These are phyloP conservation scores for Neofusicoccum laricinum DNA, from an alignment of 2,329 filamentous ascomycete genomes.

Conservation along the genomic window DNA sequence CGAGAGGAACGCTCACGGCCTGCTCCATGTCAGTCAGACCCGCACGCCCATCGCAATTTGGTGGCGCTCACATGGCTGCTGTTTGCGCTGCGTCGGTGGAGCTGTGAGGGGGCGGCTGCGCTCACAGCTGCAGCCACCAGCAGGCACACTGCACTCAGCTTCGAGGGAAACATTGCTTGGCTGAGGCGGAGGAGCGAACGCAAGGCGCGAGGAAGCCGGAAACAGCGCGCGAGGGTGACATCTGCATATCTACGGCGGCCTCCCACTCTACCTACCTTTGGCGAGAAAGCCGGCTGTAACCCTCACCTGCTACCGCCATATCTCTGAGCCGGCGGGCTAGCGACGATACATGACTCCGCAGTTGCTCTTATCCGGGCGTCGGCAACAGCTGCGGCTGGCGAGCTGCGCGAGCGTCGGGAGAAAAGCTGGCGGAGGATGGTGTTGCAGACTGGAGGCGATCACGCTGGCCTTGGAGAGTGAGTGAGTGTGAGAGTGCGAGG, in stretches of 20 bases:
- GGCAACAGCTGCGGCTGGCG: neutral
- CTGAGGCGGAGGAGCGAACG: neutral
- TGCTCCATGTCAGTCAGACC: neutral
- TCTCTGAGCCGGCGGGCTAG: constrained; percentile 1
- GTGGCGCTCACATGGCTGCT: neutral
- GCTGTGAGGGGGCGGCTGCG: neutral
- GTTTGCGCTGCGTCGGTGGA: neutral
- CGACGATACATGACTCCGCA: neutral
- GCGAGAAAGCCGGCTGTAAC: neutral
- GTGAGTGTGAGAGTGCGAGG: neutral
- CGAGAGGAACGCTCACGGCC: constrained; percentile 28
- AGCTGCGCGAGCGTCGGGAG: neutral
- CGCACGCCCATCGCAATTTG: too few species aligned
- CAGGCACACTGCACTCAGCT: neutral
- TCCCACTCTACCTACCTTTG: constrained; percentile 3
- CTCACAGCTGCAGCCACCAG: neutral
- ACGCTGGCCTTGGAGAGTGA: neutral
- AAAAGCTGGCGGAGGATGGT: neutral
- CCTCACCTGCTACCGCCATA: constrained; percentile 10
- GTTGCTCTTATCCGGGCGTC: neutral
- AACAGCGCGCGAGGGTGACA: neutral
- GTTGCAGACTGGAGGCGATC: neutral
- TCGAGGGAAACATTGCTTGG: neutral
- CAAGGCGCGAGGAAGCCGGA: neutral
- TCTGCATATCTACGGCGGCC: neutral